Base-by-base conservation (phyloP, 2,329 filamentous ascomycete genomes). In the Xylaria sp. region DNA sequence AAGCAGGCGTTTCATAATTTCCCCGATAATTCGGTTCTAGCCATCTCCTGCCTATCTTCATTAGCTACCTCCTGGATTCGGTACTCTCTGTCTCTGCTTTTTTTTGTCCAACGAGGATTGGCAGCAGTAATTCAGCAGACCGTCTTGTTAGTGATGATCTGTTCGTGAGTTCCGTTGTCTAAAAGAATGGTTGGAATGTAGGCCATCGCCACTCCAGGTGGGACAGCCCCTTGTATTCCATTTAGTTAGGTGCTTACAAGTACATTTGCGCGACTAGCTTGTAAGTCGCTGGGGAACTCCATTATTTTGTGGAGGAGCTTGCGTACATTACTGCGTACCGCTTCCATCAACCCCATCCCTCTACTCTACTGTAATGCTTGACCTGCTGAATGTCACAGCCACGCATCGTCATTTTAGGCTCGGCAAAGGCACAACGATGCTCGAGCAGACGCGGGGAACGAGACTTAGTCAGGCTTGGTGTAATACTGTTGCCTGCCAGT, bases 1-100 rank as follows among this genome's bases (percentile, higher is more conserved):
- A 51, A 60, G 55, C 55, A 67, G 63, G 64, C 56, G 69, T 71
- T 70, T 70, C 67, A 71, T 68, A 62, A 65, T 65, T 61, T 65
- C 51, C 58, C 63, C 65, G 64, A 67, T 55, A 28, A 40, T 58
- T 61, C 42, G 47, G 37, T 25, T 57, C 45, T 61, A 37, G 33
- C 19, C 19, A 35, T 58, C 53, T 52, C 59, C 53, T 56, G 53
- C 38, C 40, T 58, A 61, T 66, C 61, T 46, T 64, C 55, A 66
- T 61, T 57, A 52, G 37, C 28, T 58, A 7, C 37, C 33, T 35
- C 45, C 25, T 33, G 21, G 17, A 35, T 35, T 50, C 47, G 28
- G 28, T 31, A 9, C 28, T 31, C 28, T 31, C n/a, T 54, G 43
- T 57, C 35, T 57, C 42, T 37, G 43, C 14, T 19, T 23, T 7